Evolutionary conservation across 495 filamentous ascomycete genomes (phyloP).

Genomic region (Lepidopterella palustris): DNA sequence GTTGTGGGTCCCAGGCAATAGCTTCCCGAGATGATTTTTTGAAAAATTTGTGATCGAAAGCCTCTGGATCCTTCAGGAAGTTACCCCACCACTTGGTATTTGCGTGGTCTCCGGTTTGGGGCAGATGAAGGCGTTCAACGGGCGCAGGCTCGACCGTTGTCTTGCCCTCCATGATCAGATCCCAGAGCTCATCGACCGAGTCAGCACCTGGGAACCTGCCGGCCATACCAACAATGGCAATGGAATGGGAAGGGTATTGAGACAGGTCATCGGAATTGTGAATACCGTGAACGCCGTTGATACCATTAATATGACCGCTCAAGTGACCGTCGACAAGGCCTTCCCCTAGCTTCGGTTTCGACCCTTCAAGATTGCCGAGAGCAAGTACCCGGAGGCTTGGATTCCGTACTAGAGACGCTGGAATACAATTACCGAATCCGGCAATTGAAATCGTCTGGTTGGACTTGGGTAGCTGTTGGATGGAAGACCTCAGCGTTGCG

Average conservation of each 20-base stretch:
- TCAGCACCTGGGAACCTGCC: slow-evolving; percentile 55
- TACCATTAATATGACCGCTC: no score
- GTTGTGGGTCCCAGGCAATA: neutral
- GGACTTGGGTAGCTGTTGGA: neutral
- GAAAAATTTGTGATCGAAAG: slow-evolving; percentile 1
- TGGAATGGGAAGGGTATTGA: no score
- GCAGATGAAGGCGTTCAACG: slow-evolving; percentile 30
- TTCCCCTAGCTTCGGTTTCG: neutral
- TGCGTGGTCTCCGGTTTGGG: neutral
- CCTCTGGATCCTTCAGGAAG: neutral
- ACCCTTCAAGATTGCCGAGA: neutral
- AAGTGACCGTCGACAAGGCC: no score
- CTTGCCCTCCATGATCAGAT: slow-evolving; percentile 38
- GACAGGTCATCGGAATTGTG: neutral
- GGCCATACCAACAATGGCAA: slow-evolving; percentile 57
- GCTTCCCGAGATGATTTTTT: neutral
- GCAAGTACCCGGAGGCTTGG: neutral
- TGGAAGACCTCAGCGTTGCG: neutral
- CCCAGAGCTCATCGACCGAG: slow-evolving; percentile 51
- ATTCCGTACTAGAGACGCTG: neutral
- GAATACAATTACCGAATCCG: neutral
- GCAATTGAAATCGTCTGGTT: neutral
- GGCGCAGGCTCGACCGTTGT: neutral
- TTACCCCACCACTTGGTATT: neutral
- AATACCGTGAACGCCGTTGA: no score